Base-by-base conservation (phyloP, 805 yeast genomes). In the Ogataea corticis region DNA sequence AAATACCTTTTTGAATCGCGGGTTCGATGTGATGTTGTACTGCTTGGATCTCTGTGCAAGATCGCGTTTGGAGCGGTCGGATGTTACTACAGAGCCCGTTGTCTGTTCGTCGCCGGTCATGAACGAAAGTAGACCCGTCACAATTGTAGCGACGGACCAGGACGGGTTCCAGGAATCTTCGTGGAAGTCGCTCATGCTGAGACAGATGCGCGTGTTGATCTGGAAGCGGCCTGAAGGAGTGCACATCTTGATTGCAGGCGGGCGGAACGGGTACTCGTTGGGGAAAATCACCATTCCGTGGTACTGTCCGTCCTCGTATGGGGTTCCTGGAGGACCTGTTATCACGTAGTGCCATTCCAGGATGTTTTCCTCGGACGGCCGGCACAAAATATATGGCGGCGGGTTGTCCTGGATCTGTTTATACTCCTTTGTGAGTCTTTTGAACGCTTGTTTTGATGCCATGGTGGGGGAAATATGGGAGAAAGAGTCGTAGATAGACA, bases 161-260 rank as follows among this genome's bases (percentile, higher is more conserved):
- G 96, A 89, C 1, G 98, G 97, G 64, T 91, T 90, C 98, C 98
- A 91, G 1, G 85, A 71, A 63, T 90, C 94, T 3, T 96, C 97
- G 57, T 91, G 98, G 65, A 81, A 91, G 67, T 91, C 97, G 58
- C 95, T 84, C 85, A 91, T 90, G n/a, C 91, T 82, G 39, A 91
- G 71, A 67, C 98, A 91, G 21, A 91, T 73, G 39, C 96, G 71
- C 3, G 89, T 82, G 62, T 87, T 87, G 45, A 89, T 77, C 47
- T 82, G 79, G 63, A 91, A 91, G 41, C 96, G 73, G 3, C 97
- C 97, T 56, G 83, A 86, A 4, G 97, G 97, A 0, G 97, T 91
- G 37, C 82, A 70, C 87, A 91, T 89, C 46, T 87, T 75, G 42
- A 91, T 91, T 11, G 95, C 79, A 1, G 97, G 97, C 10, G 97